Evolutionary conservation across 331 rosid genomes (phyloP).

Genomic region (Acacia pycnantha): DNA sequence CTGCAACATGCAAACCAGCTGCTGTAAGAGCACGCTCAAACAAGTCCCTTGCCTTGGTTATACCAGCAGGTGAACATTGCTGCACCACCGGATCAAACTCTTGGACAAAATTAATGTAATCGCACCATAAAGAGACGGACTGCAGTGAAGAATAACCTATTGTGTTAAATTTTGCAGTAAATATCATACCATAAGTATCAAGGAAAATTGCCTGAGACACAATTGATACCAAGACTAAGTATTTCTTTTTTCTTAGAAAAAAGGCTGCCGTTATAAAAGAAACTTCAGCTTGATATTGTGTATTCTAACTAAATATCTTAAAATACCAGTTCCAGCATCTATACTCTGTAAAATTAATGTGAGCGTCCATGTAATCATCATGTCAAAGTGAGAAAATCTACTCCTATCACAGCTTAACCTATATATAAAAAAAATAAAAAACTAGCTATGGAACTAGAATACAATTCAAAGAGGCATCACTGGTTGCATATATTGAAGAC

Average conservation of each 20-base stretch:
- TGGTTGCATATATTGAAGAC: background rate
- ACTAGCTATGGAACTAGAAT: background rate
- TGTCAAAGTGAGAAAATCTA: background rate
- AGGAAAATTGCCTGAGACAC: background rate
- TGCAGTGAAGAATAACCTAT: slow-evolving; percentile 45
- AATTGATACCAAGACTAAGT: slow-evolving; percentile 2
- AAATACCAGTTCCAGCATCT: background rate
- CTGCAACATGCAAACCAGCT: slow-evolving; percentile 77
- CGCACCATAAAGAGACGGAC: slow-evolving; percentile 82
- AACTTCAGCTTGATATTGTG: background rate
- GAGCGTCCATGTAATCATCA: background rate
- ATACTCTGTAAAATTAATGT: background rate
- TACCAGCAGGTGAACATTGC: slow-evolving; percentile 57
- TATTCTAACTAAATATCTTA: background rate
- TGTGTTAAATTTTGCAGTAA: slow-evolving; percentile 24
- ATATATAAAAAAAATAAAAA: background rate
- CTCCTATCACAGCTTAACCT: background rate
- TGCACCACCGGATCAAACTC: slow-evolving; percentile 58
- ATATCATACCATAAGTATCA: background rate
- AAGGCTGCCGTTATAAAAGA: background rate
- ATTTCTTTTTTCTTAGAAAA: background rate
- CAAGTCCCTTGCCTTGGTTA: slow-evolving; percentile 71
- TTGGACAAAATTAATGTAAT: slow-evolving; percentile 64
- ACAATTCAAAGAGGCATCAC: background rate
- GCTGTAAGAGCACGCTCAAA: slow-evolving; percentile 88